Base-by-base conservation (phyloP, 768 basidiomycete species). In the Dioszegia aurantiaca region DNA sequence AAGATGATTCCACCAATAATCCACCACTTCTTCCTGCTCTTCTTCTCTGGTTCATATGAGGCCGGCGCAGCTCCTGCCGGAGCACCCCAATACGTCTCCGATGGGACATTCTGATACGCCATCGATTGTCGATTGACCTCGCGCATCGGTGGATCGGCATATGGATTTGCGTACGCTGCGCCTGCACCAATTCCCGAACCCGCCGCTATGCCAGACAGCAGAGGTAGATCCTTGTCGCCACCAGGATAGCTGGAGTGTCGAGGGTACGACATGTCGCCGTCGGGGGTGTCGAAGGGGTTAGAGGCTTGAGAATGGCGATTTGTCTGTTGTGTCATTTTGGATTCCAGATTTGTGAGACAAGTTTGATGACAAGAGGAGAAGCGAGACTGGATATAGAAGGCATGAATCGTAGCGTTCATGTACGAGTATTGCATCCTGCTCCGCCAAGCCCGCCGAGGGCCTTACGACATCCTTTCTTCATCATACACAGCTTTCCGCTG, bases 1-100 rank as follows among this genome's bases (percentile, higher is more conserved):
- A 89, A 71, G 45, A 80, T 73, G 27, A 82, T 57, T 24, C 88
- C 64, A 11, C 69, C 79, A 27, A 78, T 60, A 45, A 85, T 55
- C 9, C 33, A 59, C 59, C 27, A 61, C 52, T 58, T 63, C 42
- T 63, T 68, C 48, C 59, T 63, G 12, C 44, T 45, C 11, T 55
- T 51, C 41, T 36, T 58, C 3, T 26, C 28, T 16, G 36, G 51
- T 40, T 4, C 42, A 24, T 30, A 36, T 14, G 33, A 6, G 44
- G 49, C 27, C 8, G 45, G 19, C 4, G 53, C 33, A 11, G 49
- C 36, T 8, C 27, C 57, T 9, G 48, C 17, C 9, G 24, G 16
- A 37, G 41, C 28, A 21, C 58, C 24, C 52, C 58, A 69, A 51
- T 67, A 70, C 19, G 60, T 12, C 42, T 70, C 69, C 2, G 69